Percentiles rank a stretch among this genome's conserved stretches.
These are phyloP conservation scores for Erodium maritimum DNA, from an alignment of 345 rosid species.

Conservation along the genomic window DNA sequence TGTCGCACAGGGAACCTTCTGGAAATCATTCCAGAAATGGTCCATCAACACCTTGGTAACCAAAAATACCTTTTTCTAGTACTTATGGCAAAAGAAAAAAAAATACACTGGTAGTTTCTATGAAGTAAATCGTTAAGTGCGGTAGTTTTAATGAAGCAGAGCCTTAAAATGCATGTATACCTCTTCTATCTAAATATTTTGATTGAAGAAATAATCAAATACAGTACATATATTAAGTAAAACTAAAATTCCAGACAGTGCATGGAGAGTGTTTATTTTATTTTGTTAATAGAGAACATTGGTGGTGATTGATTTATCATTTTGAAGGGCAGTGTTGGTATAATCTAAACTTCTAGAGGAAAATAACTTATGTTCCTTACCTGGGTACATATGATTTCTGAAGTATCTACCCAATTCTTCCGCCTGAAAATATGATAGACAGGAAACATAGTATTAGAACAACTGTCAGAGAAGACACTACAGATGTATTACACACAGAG, in stretches of 20 bases:
- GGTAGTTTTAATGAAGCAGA: not conserved
- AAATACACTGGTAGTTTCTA: not conserved
- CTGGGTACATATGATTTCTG: conserved; percentile 98
- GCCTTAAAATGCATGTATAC: no score
- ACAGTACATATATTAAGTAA: no score
- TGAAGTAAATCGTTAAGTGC: not conserved
- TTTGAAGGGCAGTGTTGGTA: not conserved
- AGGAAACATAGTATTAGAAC: not conserved
- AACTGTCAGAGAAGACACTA: not conserved
- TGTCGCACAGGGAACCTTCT: not conserved
- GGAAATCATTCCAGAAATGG: no score
- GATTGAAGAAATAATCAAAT: not conserved
- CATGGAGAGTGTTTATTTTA: no score
- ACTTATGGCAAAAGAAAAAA: not conserved
- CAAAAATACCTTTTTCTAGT: not conserved
- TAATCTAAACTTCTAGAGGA: not conserved
- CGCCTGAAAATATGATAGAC: conserved; percentile 40
- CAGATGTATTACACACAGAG: no score
- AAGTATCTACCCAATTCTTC: conserved; percentile 98
- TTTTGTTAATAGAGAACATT: no score
- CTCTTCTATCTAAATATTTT: no score
- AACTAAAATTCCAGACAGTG: no score
- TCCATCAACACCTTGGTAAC: not conserved
- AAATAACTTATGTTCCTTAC: conserved; percentile 22
- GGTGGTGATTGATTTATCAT: no score